Evolutionary conservation across 352 stramenopile species (phyloP), one percentile per base, ranked within the genome.

Genomic region (Poterioochromonas sp.): DNA sequence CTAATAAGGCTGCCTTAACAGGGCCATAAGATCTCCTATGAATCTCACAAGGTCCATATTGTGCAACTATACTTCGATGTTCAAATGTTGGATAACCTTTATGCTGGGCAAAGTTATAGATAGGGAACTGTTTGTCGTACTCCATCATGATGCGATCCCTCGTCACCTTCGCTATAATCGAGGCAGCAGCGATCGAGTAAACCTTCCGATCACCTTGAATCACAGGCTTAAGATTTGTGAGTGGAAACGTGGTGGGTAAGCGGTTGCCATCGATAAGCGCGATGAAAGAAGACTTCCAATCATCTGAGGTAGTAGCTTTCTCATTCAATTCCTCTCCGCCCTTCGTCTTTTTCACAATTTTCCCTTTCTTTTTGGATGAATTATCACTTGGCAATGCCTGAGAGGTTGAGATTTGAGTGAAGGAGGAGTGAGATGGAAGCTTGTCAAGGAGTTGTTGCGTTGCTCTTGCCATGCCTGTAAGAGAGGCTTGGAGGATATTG

Each of bases 401-500:
- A n/a, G n/a, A n/a, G n/a, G n/a, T n/a, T n/a, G n/a, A n/a, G n/a
- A n/a, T n/a, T n/a, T n/a, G n/a, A n/a, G n/a, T n/a, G n/a, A n/a
- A n/a, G n/a, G n/a, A 26, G 32, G 22, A 22, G 26, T 26, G n/a
- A n/a, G 40, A 8, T 12, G 12, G 53, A 65, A 78, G 51, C 11
- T 34, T 11, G 76, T 76, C 12, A 39, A 58, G 8, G 3, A 74
- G 3, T 8, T 41, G 8, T 77, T 40, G 1, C 15, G 22, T 79
- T 29, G 73, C 60, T 91, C 88, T 89, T 65, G 83, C 83, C 95
- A 99, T 99, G 15, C 87, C 93, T 81, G 96, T 87, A 51, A 98
- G 85, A 20, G 93, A 97, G 26, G 95, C 94, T 87, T 98, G 93
- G 40, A 99, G 85, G 83, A 99, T 99, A 84, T 99, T 99, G 80